Evolutionary conservation across 2,329 filamentous ascomycete genomes (phyloP), one percentile per base, ranked within the genome.

Genomic region (Alternaria sp.): DNA sequence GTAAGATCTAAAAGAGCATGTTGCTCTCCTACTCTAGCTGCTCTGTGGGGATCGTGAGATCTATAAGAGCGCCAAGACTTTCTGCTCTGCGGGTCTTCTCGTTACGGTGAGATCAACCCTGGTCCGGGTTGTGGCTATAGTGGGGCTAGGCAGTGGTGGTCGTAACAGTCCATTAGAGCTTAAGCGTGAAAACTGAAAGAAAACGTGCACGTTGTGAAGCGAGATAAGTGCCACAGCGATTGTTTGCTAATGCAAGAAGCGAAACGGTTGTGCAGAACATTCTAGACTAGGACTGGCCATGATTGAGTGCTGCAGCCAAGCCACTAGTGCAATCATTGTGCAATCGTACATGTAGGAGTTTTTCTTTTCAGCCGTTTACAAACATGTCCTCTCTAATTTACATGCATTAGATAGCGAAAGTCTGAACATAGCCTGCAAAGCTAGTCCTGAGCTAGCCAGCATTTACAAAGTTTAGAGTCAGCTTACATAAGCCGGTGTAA

Each of bases 151-250:
- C n/a, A n/a, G n/a, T n/a, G n/a, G n/a, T n/a, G n/a, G n/a, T n/a
- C n/a, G n/a, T n/a, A n/a, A n/a, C n/a, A n/a, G n/a, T 7, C 37
- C 5, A 23, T 24, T 24, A 5, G 14, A 23, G 5, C 21, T 14
- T 2, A 24, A 11, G 8, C 0, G 21, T 48, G 0, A 26, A 48
- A 8, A 34, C 9, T 10, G 31, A 24, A 48, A 11, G 13, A 36
- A n/a, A 24, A 13, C n/a, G 13, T n/a, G 44, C 44, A 48, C 26
- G 2, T 17, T 48, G 31, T 48, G 21, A 50, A 50, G 48, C 23
- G 33, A 21, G 21, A 17, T 50, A 23, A 28, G 21, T 28, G 34
- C 9, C 14, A 45, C 48, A 56, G 54, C 39, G 24, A 29, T 51
- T 42, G 4, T 4, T 45, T 28, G 45, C 45, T 42, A 42, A 28